These are phyloP conservation scores for Collybia sordida DNA, from an alignment of 768 basidiomycete species.

Conservation along the genomic window DNA sequence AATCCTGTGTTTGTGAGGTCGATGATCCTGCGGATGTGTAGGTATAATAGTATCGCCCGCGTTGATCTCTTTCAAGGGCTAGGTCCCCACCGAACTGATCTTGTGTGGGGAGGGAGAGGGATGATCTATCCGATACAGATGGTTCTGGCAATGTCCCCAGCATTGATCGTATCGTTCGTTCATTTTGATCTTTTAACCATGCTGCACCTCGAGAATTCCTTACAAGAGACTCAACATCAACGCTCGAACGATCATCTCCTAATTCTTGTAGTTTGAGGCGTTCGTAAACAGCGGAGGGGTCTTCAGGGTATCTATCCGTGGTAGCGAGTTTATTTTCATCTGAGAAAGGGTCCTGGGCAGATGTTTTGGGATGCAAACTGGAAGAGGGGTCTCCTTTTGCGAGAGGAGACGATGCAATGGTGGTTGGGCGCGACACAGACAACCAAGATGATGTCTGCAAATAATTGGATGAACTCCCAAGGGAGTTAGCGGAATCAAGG, in stretches of 20 bases:
- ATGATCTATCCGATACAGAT: conserved; percentile 54
- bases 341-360: conserved; percentile 21
- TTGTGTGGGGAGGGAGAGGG: conserved; percentile 34
- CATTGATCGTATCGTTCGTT: conserved; percentile 60
- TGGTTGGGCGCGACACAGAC: conserved; percentile 6
- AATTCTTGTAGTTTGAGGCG: conserved; percentile 47
- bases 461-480: conserved; percentile 5
- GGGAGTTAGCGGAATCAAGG: conserved; percentile 1
- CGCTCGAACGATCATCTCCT: conserved; percentile 37
- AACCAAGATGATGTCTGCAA: conserved; percentile 8
- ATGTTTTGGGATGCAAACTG: not conserved
- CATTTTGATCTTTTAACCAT: conserved; percentile 84
- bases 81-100: conserved; percentile 59
- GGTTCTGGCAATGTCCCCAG: conserved; percentile 58
- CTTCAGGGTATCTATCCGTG: conserved; percentile 33
- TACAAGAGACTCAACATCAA: conserved; percentile 44
- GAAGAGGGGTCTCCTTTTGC: not conserved
- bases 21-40: conserved; percentile 56
- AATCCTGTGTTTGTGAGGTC: conserved; percentile 51
- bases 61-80: conserved; percentile 61
- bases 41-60: conserved; percentile 77
- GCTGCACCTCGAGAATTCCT: conserved; percentile 68
- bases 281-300: conserved; percentile 53
- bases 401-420: not conserved
- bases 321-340: conserved; percentile 24